These are phyloP conservation scores for Rutidosis leptorrhynchoides DNA, from an alignment of 129 eudicot species.

Conservation along the genomic window DNA sequence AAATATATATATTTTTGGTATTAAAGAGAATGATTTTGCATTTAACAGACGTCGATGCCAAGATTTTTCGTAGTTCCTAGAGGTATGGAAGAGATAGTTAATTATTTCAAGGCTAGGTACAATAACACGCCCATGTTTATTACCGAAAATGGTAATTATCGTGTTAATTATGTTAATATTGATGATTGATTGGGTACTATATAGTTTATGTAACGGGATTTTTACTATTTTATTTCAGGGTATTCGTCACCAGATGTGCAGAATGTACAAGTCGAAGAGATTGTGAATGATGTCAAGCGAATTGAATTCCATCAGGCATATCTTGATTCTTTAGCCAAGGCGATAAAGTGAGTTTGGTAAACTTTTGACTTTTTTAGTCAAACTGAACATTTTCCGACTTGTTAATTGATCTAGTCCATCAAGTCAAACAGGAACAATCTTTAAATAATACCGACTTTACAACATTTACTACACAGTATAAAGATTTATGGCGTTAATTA, in stretches of 20 bases:
- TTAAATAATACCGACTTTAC: conserved; percentile 2
- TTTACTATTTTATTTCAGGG: conserved; percentile 35
- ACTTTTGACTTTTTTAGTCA: conserved; percentile 28
- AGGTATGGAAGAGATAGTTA: conserved; percentile 68
- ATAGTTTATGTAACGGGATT: not conserved
- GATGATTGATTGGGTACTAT: conserved; percentile 11
- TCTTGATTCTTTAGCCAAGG: conserved; percentile 54
- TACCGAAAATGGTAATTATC: conserved; percentile 69
- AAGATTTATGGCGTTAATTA: not conserved
- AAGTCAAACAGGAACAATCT: not conserved
- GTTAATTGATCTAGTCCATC: not conserved
- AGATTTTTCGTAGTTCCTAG: conserved; percentile 62
- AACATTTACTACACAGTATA: not conserved
- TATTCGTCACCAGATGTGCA: conserved; percentile 38
- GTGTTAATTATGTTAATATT: not conserved
- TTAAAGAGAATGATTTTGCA: not conserved
- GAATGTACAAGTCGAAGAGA: conserved; percentile 32
- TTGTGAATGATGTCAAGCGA: conserved; percentile 53
- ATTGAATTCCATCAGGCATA: conserved; percentile 54
- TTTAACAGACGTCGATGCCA: conserved; percentile 46
- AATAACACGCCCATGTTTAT: conserved; percentile 63
- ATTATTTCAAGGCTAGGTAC: conserved; percentile 63
- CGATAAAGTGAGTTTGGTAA: conserved; percentile 53
- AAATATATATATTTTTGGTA: no score
- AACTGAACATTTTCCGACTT: not conserved